Percentiles rank a stretch among this genome's conserved stretches.
phyloP scores from a whole-genome alignment of 345 rosid species.

The Gossypium bickii region DNA sequence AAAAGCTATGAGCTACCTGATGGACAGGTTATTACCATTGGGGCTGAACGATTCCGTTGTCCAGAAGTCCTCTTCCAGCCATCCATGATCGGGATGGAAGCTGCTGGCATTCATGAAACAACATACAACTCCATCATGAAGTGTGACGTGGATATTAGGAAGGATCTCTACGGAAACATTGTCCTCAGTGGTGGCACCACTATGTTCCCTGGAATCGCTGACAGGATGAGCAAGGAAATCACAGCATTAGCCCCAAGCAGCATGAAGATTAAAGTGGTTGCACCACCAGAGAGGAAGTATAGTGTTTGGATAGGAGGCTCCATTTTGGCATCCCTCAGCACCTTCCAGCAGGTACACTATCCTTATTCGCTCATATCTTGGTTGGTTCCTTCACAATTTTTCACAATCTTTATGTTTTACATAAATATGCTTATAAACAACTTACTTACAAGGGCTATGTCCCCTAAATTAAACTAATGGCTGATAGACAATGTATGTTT shows the following conservation, averaged over 20 bases:
- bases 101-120: slow-evolving; percentile 23
- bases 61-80: slow-evolving; percentile 79
- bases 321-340: slow-evolving; percentile 68
- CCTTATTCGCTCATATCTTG: not conserved
- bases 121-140: slow-evolving; percentile 26
- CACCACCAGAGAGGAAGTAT: slow-evolving; percentile 23
- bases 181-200: slow-evolving; percentile 51
- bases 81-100: slow-evolving; percentile 56
- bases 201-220: slow-evolving; percentile 69
- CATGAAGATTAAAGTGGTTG: slow-evolving; percentile 25
- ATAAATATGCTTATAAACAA: slow-evolving; percentile 8
- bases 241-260: slow-evolving; percentile 47
- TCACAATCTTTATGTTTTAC: not conserved
- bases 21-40: slow-evolving; percentile 46
- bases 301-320: slow-evolving; percentile 74
- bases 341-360: slow-evolving; percentile 57
- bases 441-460: not conserved
- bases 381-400: not conserved
- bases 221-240: slow-evolving; percentile 78
- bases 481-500: not conserved
- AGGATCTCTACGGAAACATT: slow-evolving; percentile 22
- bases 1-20: slow-evolving; percentile 54
- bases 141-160: slow-evolving; percentile 24
- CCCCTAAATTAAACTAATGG: not conserved
- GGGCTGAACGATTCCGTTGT: slow-evolving; percentile 71